phyloP scores from a whole-genome alignment of 73 alveolate species.

The Breviolum minutum region DNA sequence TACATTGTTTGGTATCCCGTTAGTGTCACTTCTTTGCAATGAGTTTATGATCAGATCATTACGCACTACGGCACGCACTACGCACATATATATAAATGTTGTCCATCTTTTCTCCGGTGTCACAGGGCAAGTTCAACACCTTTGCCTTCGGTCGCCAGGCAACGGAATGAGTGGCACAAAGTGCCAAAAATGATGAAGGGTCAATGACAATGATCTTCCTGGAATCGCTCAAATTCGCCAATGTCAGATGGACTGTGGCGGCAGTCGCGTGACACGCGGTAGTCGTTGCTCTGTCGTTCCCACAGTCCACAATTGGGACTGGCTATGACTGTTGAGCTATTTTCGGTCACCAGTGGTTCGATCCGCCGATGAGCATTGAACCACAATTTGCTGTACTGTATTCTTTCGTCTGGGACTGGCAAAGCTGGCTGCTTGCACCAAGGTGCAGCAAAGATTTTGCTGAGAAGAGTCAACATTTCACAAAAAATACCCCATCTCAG shows the following conservation, averaged over 20 bases:
- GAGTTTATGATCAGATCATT: too few species aligned
- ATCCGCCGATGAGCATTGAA: slow-evolving; percentile 52
- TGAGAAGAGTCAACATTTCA: too few species aligned
- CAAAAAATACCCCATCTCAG: too few species aligned
- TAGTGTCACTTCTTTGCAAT: too few species aligned
- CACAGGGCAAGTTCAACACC: too few species aligned
- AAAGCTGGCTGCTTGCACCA: neutral
- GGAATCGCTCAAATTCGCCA: slow-evolving; percentile 22
- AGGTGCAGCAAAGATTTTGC: too few species aligned
- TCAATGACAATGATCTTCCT: slow-evolving; percentile 30
- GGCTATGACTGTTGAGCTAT: neutral
- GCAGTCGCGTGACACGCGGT: neutral
- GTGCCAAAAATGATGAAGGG: slow-evolving; percentile 43
- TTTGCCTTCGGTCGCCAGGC: neutral
- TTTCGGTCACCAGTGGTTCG: slow-evolving; percentile 43
- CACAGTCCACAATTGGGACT: neutral
- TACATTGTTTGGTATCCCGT: too few species aligned
- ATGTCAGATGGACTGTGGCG: neutral
- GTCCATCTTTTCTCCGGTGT: too few species aligned
- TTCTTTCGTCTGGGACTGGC: neutral
- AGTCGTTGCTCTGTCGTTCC: neutral
- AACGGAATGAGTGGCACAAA: neutral
- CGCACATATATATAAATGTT: too few species aligned
- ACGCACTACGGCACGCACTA: too few species aligned
- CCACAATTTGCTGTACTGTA: slow-evolving; percentile 23